Evolutionary conservation across 1,139 yeast genomes (phyloP), one percentile per base, ranked within the genome.

Genomic region (Pichia sp.): DNA sequence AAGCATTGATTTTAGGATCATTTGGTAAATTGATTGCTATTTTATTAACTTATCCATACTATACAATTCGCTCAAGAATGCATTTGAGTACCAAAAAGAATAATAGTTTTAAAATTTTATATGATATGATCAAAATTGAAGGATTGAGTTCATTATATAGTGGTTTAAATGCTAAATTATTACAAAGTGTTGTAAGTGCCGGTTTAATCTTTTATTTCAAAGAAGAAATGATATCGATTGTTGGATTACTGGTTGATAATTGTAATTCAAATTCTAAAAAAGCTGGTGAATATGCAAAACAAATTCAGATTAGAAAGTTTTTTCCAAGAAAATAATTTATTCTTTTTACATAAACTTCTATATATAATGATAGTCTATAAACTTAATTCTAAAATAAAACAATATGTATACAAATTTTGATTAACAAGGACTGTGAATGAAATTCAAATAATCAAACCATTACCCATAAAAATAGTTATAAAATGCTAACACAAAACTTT

Each of bases 131-230:
- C 47, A 65, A 66, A 45, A 78, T 76, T 49, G 95, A 87, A 64
- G 96, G 96, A 11, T 58, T 86, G 36, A 73, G 73, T 44, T 88
- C 92, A 2, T 79, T 90, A 53, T 89, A 89, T 69, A 81, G 84
- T 45, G 97, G 97, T 0, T 75, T 90, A 56, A 71, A 78, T 45
- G 81, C 90, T 47, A 90, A 90, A 69, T 74, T 90, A 53, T 65
- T 83, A 34, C 97, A 90, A 68, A 82, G 92, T 49, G 88, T 90
- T 47, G 65, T 84, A 51, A 87, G 95, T 40, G 94, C 96, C 5
- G 97, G 96, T 1, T 86, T 90, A 61, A 74, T 90, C 60, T 90
- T 90, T 65, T 86, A 83, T 66, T 89, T 90, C 69, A 90, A 90
- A 70, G 97, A 90, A 65, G 92, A 86, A 66, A 75, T 89, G 56